A percentile compares a stretch with the other conserved stretches of the same genome.
Evolutionary conservation across 192 early-diverging fungal species (phyloP).

Genomic region (Backusella westeae): DNA sequence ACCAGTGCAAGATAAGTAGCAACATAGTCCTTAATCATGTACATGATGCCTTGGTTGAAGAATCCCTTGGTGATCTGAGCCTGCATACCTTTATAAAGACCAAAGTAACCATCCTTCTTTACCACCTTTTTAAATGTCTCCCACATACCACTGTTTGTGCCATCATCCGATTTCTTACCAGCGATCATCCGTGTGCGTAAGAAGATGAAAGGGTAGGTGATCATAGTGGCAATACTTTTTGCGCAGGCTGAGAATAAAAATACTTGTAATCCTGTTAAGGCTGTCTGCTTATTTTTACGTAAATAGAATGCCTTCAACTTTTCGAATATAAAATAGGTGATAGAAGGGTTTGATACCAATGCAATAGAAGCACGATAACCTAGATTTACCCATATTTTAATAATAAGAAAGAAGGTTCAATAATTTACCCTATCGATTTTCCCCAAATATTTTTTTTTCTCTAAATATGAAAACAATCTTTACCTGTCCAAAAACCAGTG

Average conservation of each 20-base stretch:
- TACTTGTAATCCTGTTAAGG: constrained; percentile 37
- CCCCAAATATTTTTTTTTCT: not conserved
- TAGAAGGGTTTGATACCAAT: constrained; percentile 47
- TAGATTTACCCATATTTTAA: not conserved
- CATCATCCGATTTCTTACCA: constrained; percentile 8
- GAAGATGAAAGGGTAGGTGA: constrained; percentile 52
- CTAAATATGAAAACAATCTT: not conserved
- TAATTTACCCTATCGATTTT: not conserved
- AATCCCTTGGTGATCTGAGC: constrained; percentile 55
- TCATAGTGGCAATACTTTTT: constrained; percentile 46
- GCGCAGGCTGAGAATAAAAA: constrained; percentile 49
- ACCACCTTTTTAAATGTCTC: constrained; percentile 14
- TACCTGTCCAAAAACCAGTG: constrained; percentile 48
- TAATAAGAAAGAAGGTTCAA: not conserved
- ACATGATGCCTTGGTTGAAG: constrained; percentile 52
- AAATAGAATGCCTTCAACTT: constrained; percentile 35
- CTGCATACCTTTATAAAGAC: constrained; percentile 34
- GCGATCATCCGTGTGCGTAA: constrained; percentile 44
- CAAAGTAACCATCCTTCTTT: constrained; percentile 5
- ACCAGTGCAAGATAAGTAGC: constrained; percentile 42
- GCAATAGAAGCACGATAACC: constrained; percentile 48
- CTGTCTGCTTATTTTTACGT: constrained; percentile 14
- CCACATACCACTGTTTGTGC: not conserved
- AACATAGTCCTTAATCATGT: constrained; percentile 57
- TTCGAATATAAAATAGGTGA: constrained; percentile 54